A percentile compares a stretch with the other conserved stretches of the same genome.
These are phyloP conservation scores for Verticillium isaacii DNA, from an alignment of 2,329 filamentous ascomycete species.

Conservation along the genomic window DNA sequence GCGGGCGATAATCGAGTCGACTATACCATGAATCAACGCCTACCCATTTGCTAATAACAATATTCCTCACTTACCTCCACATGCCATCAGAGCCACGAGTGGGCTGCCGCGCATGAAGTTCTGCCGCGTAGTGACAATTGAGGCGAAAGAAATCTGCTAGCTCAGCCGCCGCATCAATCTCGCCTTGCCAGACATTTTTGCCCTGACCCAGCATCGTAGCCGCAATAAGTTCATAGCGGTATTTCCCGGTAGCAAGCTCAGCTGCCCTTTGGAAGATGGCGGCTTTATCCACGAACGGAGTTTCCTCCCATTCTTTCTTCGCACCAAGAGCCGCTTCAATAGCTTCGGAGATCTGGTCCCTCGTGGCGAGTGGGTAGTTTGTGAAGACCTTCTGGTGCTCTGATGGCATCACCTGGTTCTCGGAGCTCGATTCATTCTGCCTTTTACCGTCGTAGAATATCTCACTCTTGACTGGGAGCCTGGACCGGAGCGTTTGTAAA, in stretches of 20 bases:
- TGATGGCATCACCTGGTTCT: conserved; percentile 26
- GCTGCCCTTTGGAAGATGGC: conserved; percentile 29
- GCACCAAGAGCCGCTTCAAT: conserved; percentile 25
- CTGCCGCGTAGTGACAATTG: conserved; percentile 23
- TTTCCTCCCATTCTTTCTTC: conserved; percentile 25
- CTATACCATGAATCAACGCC: conserved; percentile 6
- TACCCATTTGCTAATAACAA: neutral
- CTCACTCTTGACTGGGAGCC: conserved; percentile 24
- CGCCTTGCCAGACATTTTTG: conserved; percentile 34
- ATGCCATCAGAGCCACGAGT: conserved; percentile 22
- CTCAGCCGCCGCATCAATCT: conserved; percentile 30
- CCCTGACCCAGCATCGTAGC: conserved; percentile 36
- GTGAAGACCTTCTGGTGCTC: conserved; percentile 28
- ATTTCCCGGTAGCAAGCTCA: conserved; percentile 21
- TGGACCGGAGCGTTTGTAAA: conserved; percentile 21
- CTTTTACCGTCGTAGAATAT: conserved; percentile 24
- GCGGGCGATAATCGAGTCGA: conserved; percentile 27
- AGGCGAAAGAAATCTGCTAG: conserved; percentile 30
- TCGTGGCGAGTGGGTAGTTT: conserved; percentile 25
- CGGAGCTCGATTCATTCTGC: conserved; percentile 18
- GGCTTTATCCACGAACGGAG: conserved; percentile 26
- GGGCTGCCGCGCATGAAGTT: conserved; percentile 31
- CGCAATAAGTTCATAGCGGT: conserved; percentile 26
- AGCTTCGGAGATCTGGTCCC: conserved; percentile 10
- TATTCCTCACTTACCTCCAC: conserved; percentile 13